Percentiles rank a stretch among this genome's conserved stretches.
These are phyloP conservation scores for Aureobasidium sp. DNA, from an alignment of 2,329 filamentous ascomycete genomes.

Conservation along the genomic window DNA sequence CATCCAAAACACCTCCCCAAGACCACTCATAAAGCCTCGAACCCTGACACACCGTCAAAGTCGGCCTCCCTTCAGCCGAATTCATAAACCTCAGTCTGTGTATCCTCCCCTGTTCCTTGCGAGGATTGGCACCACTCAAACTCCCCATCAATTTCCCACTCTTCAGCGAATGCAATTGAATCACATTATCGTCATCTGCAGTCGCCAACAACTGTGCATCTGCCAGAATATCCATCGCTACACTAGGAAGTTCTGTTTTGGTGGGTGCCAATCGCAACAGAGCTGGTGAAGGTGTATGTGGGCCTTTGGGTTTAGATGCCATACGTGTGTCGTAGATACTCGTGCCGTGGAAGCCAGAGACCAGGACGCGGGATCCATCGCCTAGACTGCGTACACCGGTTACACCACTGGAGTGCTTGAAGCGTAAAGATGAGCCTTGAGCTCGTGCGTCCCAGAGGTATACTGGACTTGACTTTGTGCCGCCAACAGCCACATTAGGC, in stretches of 20 bases:
- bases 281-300: background rate
- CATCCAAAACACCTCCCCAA: constrained; percentile 8
- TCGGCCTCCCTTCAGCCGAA: background rate
- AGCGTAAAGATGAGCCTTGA: background rate
- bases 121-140: background rate
- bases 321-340: constrained; percentile 13
- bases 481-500: constrained; percentile 9
- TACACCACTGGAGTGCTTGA: constrained; percentile 5
- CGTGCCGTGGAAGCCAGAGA: background rate
- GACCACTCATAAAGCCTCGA: constrained; percentile 9
- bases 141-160: constrained; percentile 1
- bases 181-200: background rate
- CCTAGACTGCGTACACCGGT: constrained; percentile 6
- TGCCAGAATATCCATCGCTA: background rate
- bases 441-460: constrained; percentile 11
- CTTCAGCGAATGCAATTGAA: constrained; percentile 5
- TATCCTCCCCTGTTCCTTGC: background rate
- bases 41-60: constrained; percentile 8
- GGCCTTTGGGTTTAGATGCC: background rate
- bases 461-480: background rate
- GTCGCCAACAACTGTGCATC: constrained; percentile 1
- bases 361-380: constrained; percentile 11
- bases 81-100: background rate
- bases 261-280: background rate
- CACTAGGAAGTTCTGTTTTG: background rate